phyloP scores from a whole-genome alignment of 768 basidiomycete genomes.

The Naganishia friedmannii region DNA sequence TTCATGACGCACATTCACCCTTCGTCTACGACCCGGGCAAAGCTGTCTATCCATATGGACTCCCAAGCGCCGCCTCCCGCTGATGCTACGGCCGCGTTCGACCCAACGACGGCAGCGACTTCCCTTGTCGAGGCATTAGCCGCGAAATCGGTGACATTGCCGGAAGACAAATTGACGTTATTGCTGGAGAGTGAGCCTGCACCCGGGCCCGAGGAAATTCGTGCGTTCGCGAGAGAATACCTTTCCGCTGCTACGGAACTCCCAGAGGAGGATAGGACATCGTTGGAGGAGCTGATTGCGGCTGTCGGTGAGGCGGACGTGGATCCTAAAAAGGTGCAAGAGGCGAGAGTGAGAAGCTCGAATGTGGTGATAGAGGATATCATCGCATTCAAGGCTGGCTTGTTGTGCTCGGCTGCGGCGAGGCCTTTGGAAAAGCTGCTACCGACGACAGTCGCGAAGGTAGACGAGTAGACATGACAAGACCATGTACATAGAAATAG shows the following conservation, averaged over 20 bases:
- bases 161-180: slow-evolving; percentile 59
- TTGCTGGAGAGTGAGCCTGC: slow-evolving; percentile 52
- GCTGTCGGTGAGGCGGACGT: slow-evolving; percentile 58
- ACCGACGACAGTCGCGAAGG: neutral
- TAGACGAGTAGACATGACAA: neutral
- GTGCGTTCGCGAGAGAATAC: slow-evolving; percentile 61
- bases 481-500: neutral
- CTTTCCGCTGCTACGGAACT: slow-evolving; percentile 47
- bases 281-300: slow-evolving; percentile 59
- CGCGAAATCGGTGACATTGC: slow-evolving; percentile 55
- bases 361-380: slow-evolving; percentile 67
- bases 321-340: slow-evolving; percentile 35
- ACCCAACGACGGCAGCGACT: slow-evolving; percentile 59
- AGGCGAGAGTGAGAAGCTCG: slow-evolving; percentile 55
- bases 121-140: slow-evolving; percentile 62
- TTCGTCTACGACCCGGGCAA: slow-evolving; percentile 66
- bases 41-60: slow-evolving; percentile 76
- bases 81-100: slow-evolving; percentile 58
- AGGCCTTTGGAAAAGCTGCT: slow-evolving; percentile 59
- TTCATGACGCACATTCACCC: slow-evolving; percentile 71
- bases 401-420: slow-evolving; percentile 62
- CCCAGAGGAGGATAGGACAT: slow-evolving; percentile 55
- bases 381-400: slow-evolving; percentile 63
- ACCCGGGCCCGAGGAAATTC: slow-evolving; percentile 61
- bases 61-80: slow-evolving; percentile 60